Percentiles rank a stretch among this genome's conserved stretches.
These are phyloP conservation scores for Fusarium foetens DNA, from an alignment of 2,329 filamentous ascomycete species.

Conservation along the genomic window DNA sequence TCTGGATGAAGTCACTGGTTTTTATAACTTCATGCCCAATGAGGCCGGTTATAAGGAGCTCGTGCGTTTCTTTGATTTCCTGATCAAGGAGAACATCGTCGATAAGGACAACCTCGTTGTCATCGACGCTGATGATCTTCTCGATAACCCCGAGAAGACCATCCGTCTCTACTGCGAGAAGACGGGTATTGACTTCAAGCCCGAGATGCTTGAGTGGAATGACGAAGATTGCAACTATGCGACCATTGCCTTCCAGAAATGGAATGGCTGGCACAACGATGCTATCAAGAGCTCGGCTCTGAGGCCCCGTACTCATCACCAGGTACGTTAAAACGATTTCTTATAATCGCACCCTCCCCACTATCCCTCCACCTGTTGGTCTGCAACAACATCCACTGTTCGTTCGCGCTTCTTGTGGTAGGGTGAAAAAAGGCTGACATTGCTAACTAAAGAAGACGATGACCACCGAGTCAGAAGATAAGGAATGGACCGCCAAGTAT, in stretches of 20 bases:
- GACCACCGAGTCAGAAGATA: slow-evolving; percentile 72
- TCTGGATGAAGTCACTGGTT: slow-evolving; percentile 82
- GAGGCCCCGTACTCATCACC: slow-evolving; percentile 72
- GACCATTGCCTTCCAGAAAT: slow-evolving; percentile 87
- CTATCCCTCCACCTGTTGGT: slow-evolving; percentile 33
- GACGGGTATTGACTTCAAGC: slow-evolving; percentile 79
- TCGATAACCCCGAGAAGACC: slow-evolving; percentile 82
- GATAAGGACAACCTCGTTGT: slow-evolving; percentile 82
- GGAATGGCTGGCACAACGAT: slow-evolving; percentile 97
- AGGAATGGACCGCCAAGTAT: slow-evolving; percentile 79
- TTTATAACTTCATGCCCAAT: slow-evolving; percentile 83
- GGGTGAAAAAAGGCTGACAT: slow-evolving; percentile 33
- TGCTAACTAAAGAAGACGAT: slow-evolving; percentile 64
- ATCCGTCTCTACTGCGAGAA: slow-evolving; percentile 84
- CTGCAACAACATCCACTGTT: slow-evolving; percentile 37
- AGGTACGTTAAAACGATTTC: slow-evolving; percentile 57
- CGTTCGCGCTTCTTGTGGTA: slow-evolving; percentile 39
- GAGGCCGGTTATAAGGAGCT: slow-evolving; percentile 94
- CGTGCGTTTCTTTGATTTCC: slow-evolving; percentile 85
- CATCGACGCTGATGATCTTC: slow-evolving; percentile 91
- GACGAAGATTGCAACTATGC: slow-evolving; percentile 79
- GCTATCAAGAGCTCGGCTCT: slow-evolving; percentile 84
- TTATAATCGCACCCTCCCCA: slow-evolving; percentile 10
- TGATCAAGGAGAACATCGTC: slow-evolving; percentile 74
- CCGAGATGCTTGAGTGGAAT: slow-evolving; percentile 86